These are phyloP conservation scores for Nicotiana tomentosiformis DNA, from an alignment of 257 asterid species.

Conservation along the genomic window DNA sequence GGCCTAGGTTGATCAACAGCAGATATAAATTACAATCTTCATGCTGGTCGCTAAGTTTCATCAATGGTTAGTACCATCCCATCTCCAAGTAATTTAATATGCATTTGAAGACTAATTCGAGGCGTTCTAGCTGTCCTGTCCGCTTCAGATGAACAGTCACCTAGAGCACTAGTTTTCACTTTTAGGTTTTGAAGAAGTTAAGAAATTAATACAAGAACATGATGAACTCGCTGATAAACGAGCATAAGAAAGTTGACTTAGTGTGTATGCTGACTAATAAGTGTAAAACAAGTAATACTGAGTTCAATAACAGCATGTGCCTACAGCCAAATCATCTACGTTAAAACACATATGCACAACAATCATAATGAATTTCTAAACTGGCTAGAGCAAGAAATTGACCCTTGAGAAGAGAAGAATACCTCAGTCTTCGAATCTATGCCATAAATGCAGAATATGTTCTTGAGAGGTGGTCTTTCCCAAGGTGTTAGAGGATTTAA, in stretches of 20 bases:
- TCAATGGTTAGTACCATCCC: neutral
- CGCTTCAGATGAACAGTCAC: neutral
- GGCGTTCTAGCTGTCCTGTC: neutral
- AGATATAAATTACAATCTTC: neutral
- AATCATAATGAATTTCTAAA: neutral
- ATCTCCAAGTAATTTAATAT: neutral
- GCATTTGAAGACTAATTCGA: conserved; percentile 3
- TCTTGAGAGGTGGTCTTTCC: conserved; percentile 99
- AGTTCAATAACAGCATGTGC: neutral
- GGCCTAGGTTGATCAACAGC: conserved; percentile 1
- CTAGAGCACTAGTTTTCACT: neutral
- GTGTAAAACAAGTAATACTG: neutral
- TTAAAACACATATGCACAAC: neutral
- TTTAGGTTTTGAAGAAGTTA: neutral
- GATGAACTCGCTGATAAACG: neutral
- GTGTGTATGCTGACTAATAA: neutral
- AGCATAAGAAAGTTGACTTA: neutral
- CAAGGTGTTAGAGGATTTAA: conserved; percentile 97
- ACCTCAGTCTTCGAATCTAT: conserved; percentile 91
- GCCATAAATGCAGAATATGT: conserved; percentile 94
- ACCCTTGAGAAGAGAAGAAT: conserved; percentile 20
- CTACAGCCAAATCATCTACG: neutral
- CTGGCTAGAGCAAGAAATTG: neutral
- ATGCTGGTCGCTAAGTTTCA: neutral
- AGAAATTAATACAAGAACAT: neutral